Base-by-base conservation (phyloP, 441 rosid species). In the Corymbia calophylla region DNA sequence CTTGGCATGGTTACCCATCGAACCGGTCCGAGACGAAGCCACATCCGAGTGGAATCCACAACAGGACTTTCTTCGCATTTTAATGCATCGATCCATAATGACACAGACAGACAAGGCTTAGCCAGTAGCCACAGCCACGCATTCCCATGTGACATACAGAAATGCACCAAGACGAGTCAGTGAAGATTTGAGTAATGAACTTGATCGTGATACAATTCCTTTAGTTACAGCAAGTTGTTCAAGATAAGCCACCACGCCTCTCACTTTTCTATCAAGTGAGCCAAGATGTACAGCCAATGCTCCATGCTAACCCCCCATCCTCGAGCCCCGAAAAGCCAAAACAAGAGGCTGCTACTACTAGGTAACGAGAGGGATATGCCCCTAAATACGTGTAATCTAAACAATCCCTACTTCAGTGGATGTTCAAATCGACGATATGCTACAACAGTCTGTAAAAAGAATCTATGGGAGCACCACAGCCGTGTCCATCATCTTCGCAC, bases 401-500 rank as follows among this genome's bases (percentile, higher is more conserved):
- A 73, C 84, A 73, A 39, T 23, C 84, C 84, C 84, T 73, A 73
- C n/a, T 39, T 39, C n/a, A 39, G 51, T 73, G 84, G 84, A 73
- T 39, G 84, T 39, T 73, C 51, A 1, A 73, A 73, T 39, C 16
- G 8, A 39, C 21, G 17, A 73, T 73, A 73, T 73, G 84, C 84
- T 73, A 73, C 84, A 73, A 73, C 82, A 39, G n/a, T 39, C 49
- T 58, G 49, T 21, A 21, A 10, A 70, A 73, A 73, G 51, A 73
- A 73, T 73, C 84, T 73, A 73, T 39, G 51, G 51, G 51, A 39
- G 84, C 84, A 39, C 84, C 84, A 73, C 84, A 4, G 84, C 51
- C 84, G 91, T 56, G 58, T 94, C 95, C 53, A 92, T 62, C 86
- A 93, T 87, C 86, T 93, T 90, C 25, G 91, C 95, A 31, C 87